phyloP scores from a whole-genome alignment of 306 rosid species.

The Delonix regia region DNA sequence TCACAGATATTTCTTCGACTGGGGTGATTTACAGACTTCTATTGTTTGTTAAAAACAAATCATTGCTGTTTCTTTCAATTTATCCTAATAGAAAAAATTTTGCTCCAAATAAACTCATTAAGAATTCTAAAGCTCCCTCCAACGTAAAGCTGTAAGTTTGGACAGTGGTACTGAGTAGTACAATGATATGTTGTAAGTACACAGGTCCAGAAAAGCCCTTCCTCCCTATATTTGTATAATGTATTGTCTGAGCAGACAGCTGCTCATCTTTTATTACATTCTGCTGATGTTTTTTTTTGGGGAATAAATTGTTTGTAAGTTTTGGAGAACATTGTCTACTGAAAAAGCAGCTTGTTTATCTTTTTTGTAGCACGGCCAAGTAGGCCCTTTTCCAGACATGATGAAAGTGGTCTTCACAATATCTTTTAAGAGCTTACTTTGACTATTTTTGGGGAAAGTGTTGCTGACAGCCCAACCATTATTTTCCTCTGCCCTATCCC shows the following conservation, averaged over 20 bases:
- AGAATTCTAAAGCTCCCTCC: not conserved
- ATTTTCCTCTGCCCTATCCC: not conserved
- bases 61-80: not conserved
- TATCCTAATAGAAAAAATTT: not conserved
- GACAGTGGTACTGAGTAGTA: not conserved
- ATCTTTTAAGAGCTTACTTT: not conserved
- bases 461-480: not conserved
- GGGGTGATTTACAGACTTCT: not conserved
- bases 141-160: not conserved
- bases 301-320: not conserved
- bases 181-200: not conserved
- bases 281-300: not conserved
- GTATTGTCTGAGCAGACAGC: not conserved
- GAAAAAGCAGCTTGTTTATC: not conserved
- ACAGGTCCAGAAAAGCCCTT: not conserved
- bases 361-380: not conserved
- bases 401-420: not conserved
- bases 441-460: not conserved
- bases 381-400: not conserved
- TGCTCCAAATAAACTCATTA: not conserved
- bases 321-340: not conserved
- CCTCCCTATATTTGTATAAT: not conserved
- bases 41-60: not conserved
- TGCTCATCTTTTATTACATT: not conserved
- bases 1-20: not conserved